Percentiles rank a stretch among this genome's conserved stretches.
Evolutionary conservation across 768 basidiomycete genomes (phyloP).

Genomic region (Inosperma sp.): DNA sequence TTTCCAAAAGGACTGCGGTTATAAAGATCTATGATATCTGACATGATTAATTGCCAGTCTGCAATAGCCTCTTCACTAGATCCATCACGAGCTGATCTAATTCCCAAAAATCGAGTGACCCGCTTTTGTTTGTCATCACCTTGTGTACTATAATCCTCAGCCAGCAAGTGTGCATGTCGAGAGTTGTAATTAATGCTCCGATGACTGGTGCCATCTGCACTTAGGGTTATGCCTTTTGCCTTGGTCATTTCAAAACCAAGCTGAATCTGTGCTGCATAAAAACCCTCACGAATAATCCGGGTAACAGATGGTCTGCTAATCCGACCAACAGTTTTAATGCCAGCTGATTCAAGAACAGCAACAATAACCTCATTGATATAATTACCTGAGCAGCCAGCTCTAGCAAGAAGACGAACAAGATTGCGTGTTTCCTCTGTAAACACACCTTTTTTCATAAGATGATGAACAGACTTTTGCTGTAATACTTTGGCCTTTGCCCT

Average conservation of each 20-base stretch:
- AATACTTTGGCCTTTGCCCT: slow-evolving; percentile 4
- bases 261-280: slow-evolving; percentile 23
- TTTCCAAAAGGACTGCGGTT: slow-evolving; percentile 22
- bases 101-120: slow-evolving; percentile 20
- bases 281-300: slow-evolving; percentile 18
- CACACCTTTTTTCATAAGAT: slow-evolving; percentile 18
- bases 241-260: slow-evolving; percentile 19
- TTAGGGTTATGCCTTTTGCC: slow-evolving; percentile 15
- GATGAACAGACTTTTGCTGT: slow-evolving; percentile 9
- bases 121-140: neutral
- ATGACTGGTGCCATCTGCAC: slow-evolving; percentile 21
- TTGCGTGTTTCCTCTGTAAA: slow-evolving; percentile 18
- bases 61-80: slow-evolving; percentile 20
- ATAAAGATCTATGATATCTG: slow-evolving; percentile 16
- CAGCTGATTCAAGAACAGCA: slow-evolving; percentile 15
- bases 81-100: slow-evolving; percentile 17
- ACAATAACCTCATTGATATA: slow-evolving; percentile 17
- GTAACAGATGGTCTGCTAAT: slow-evolving; percentile 14
- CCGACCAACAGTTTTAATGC: slow-evolving; percentile 12
- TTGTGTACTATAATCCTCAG: slow-evolving; percentile 13
- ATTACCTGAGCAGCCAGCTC: slow-evolving; percentile 16
- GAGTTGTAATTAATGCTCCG: slow-evolving; percentile 21
- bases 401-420: slow-evolving; percentile 15
- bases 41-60: slow-evolving; percentile 17
- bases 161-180: slow-evolving; percentile 17